Evolutionary conservation across 768 basidiomycete genomes (phyloP), one percentile per base, ranked within the genome.

Genomic region (Tubosaeta brunneosetosa): DNA sequence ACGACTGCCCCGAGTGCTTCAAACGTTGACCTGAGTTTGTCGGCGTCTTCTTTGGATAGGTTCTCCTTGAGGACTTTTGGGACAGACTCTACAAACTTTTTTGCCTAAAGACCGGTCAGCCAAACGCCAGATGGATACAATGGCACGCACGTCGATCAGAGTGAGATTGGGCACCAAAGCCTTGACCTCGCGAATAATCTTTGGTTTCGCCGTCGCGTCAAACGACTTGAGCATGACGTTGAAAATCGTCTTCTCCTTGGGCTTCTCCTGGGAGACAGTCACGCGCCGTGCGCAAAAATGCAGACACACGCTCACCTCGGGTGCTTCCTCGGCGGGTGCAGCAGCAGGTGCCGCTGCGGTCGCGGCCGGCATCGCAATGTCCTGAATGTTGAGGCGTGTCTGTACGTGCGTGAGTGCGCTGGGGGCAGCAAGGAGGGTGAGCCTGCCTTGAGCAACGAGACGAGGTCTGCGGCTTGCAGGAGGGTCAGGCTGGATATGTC

Each of bases 161-260:
- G 93, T 98, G 69, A 99, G 85, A 72, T 90, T 94, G 25, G 97
- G 93, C 55, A 95, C 86, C 57, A 98, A 67, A 6, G 90, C 90
- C 79, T 99, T 99, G 62, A 99, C 91, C 73, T 98, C 97, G 61
- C 90, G 84, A 66, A 99, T 99, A 64, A 97, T 84, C 77, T 99
- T 99, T 27, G 97, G 89, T 72, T 99, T 99, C 48, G 90, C 78
- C 11, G 81, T 77, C 3, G 93, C 83, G 56, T 97, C 94, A 64
- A 98, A 97, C 44, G 92, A 92, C 67, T 95, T 92, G 38, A 99
- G 81, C 71, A 84, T 93, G 66, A 97, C 88, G 62, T 86, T 94
- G 75, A 99, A 99, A 32, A 94, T 80, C 16, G 94, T 97, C 84
- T 98, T 98, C 77, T 97, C 97, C 75, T 97, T 97, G 45, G 94